These are phyloP conservation scores for Aspergillus cejpii DNA, from an alignment of 2,329 filamentous ascomycete species.

Conservation along the genomic window DNA sequence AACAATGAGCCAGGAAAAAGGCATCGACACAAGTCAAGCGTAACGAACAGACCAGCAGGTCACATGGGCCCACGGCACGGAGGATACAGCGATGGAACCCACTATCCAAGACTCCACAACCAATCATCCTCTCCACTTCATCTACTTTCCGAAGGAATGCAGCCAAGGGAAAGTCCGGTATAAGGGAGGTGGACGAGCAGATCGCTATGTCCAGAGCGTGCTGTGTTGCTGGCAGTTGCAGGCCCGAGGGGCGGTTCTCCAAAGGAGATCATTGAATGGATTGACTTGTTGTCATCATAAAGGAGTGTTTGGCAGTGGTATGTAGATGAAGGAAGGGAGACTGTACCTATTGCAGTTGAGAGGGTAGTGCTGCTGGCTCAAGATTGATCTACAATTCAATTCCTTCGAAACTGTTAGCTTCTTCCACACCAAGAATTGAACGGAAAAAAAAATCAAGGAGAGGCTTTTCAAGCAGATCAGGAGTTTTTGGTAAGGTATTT, in stretches of 20 bases:
- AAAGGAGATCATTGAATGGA: conserved; percentile 54
- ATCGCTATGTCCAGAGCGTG: conserved; percentile 20
- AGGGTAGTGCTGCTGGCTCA: background rate
- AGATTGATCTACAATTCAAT: background rate
- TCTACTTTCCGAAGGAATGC: conserved; percentile 9
- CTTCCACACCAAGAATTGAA: background rate
- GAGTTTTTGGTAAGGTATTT: conserved; percentile 53
- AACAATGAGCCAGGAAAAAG: conserved; percentile 24
- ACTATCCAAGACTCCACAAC: conserved; percentile 38
- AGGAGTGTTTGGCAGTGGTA: conserved; percentile 17
- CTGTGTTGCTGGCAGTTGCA: conserved; percentile 16
- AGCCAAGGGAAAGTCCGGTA: conserved; percentile 38
- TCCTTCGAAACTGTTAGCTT: conserved; percentile 14
- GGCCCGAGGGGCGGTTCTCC: conserved; percentile 36
- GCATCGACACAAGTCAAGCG: conserved; percentile 34
- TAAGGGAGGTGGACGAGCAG: conserved; percentile 35
- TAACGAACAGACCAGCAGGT: conserved; percentile 19
- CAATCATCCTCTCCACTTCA: conserved; percentile 33
- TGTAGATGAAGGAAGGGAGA: conserved; percentile 9
- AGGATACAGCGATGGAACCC: conserved; percentile 22
- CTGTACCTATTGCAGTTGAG: conserved; percentile 19
- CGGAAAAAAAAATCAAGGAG: conserved; percentile 10
- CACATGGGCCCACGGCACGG: conserved; percentile 13
- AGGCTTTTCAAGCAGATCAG: conserved; percentile 34
- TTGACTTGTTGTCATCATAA: conserved; percentile 57